A percentile compares a stretch with the other conserved stretches of the same genome.
Evolutionary conservation across 495 filamentous ascomycete species (phyloP).

Genomic region (Tuber aestivum): DNA sequence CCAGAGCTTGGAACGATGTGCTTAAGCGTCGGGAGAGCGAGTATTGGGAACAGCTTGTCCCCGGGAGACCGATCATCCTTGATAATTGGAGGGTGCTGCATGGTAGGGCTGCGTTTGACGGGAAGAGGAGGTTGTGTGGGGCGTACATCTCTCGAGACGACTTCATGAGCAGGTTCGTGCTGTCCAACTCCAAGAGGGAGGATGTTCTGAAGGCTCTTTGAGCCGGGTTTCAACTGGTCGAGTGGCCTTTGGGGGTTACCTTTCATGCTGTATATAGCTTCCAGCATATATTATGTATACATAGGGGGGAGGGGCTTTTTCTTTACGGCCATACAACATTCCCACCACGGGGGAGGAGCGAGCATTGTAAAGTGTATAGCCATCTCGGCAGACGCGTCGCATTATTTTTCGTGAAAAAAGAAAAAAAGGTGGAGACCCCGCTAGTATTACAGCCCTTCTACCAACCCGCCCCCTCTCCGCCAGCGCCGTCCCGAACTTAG

Average conservation of each 20-base stretch:
- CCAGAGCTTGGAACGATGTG: slow-evolving; percentile 58
- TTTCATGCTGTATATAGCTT: background rate
- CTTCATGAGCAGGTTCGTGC: slow-evolving; percentile 69
- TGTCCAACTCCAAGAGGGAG: slow-evolving; percentile 58
- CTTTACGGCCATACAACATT: background rate
- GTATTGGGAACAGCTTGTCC: slow-evolving; percentile 70
- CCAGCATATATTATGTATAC: background rate
- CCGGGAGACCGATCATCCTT: slow-evolving; percentile 76
- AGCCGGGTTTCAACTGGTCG: background rate
- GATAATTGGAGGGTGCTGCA: slow-evolving; percentile 95
- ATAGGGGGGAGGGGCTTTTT: background rate
- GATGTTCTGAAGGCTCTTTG: slow-evolving; percentile 47
- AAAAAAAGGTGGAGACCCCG: background rate
- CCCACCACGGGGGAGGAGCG: background rate
- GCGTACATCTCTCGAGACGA: slow-evolving; percentile 78
- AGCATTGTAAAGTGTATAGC: background rate
- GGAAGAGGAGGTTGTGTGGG: slow-evolving; percentile 79
- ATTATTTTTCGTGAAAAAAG: background rate
- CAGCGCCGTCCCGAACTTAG: slow-evolving; percentile 43
- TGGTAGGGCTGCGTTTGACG: slow-evolving; percentile 71
- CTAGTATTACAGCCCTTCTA: slow-evolving; percentile 1
- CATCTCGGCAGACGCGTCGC: background rate
- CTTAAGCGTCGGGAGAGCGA: slow-evolving; percentile 52
- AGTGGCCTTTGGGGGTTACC: background rate
- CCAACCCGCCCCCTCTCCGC: background rate